phyloP scores from a whole-genome alignment of 202 grass and related monocot genomes.

The Panicum hallii region DNA sequence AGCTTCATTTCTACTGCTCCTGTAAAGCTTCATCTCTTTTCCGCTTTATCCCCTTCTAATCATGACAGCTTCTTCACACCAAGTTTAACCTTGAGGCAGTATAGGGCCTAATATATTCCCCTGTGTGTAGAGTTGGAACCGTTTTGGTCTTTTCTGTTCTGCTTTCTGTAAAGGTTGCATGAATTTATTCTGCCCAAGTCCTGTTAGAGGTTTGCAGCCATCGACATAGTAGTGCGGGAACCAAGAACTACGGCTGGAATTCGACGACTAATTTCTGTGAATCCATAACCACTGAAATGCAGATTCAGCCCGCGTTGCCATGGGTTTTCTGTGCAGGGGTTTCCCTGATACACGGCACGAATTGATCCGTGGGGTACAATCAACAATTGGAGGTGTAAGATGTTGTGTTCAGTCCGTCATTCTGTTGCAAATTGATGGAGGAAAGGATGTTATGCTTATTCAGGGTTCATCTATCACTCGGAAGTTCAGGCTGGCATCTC shows the following conservation, averaged over 20 bases:
- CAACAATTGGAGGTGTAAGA: conserved; percentile 19
- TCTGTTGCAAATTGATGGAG: conserved; percentile 40
- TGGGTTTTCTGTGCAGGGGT: background rate
- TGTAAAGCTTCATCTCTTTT: conserved; percentile 49
- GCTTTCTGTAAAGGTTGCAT: conserved; percentile 49
- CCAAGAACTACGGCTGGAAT: conserved; percentile 49
- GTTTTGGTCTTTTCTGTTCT: conserved; percentile 40
- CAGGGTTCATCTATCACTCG: background rate
- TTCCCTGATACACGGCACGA: background rate
- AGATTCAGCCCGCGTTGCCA: background rate
- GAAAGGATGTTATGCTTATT: conserved; percentile 2
- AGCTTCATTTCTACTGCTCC: conserved; percentile 45
- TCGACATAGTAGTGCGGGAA: conserved; percentile 37
- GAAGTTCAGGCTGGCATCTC: background rate
- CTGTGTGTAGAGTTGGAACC: conserved; percentile 48
- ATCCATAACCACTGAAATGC: conserved; percentile 46
- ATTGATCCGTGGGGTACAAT: conserved; percentile 24
- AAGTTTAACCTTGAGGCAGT: conserved; percentile 46
- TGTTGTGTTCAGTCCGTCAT: conserved; percentile 29
- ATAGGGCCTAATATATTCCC: conserved; percentile 55
- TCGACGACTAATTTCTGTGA: conserved; percentile 29
- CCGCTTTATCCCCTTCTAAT: conserved; percentile 42
- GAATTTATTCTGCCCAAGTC: conserved; percentile 50
- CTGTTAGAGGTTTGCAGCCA: conserved; percentile 51
- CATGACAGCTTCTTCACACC: conserved; percentile 31